A percentile compares a stretch with the other conserved stretches of the same genome.
Conservation (phyloP, 2,329 filamentous ascomycete genomes). For the Septoria petroselini region DNA sequence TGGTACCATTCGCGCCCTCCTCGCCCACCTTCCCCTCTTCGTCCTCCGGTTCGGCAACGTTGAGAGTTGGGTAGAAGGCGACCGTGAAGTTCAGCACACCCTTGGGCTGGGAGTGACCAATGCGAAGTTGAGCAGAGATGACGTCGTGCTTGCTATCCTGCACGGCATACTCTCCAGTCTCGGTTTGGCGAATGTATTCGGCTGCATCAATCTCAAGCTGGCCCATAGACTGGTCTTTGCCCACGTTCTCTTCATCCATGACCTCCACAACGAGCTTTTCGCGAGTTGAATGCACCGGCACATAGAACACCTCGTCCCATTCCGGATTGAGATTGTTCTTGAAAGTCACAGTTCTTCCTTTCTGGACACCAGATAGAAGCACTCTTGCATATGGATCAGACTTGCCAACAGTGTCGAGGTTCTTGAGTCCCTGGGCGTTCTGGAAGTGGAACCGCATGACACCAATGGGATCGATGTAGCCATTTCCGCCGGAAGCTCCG, state of each 20-base stretch:
- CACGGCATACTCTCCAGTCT: slow-evolving; percentile 75
- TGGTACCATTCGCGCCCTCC: slow-evolving; percentile 3
- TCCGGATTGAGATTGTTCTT: slow-evolving; percentile 93
- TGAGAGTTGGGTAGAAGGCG: slow-evolving; percentile 85
- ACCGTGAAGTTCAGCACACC: slow-evolving; percentile 78
- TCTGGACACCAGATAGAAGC: slow-evolving; percentile 83
- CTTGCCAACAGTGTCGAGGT: slow-evolving; percentile 92
- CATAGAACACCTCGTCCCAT: slow-evolving; percentile 93
- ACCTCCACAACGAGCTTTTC: slow-evolving; percentile 88
- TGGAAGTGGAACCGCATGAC: slow-evolving; percentile 93
- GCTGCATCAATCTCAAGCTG: slow-evolving; percentile 71
- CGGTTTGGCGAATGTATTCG: slow-evolving; percentile 75
- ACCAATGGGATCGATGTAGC: slow-evolving; percentile 89
- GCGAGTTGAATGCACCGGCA: slow-evolving; percentile 79
- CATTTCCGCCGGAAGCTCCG: slow-evolving; percentile 64
- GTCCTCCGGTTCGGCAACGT: slow-evolving; percentile 84
- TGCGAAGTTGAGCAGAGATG: slow-evolving; percentile 64
- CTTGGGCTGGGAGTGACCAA: slow-evolving; percentile 72
- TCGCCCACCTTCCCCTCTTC: slow-evolving; percentile 55
- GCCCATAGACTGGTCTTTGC: slow-evolving; percentile 85
- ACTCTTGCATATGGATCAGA: slow-evolving; percentile 93
- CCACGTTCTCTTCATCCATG: slow-evolving; percentile 92
- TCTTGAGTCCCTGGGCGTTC: slow-evolving; percentile 76
- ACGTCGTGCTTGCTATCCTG: slow-evolving; percentile 68
- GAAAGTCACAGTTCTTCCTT: slow-evolving; percentile 89